phyloP scores from a whole-genome alignment of 352 stramenopile genomes.

The Phytophthora aleatoria region DNA sequence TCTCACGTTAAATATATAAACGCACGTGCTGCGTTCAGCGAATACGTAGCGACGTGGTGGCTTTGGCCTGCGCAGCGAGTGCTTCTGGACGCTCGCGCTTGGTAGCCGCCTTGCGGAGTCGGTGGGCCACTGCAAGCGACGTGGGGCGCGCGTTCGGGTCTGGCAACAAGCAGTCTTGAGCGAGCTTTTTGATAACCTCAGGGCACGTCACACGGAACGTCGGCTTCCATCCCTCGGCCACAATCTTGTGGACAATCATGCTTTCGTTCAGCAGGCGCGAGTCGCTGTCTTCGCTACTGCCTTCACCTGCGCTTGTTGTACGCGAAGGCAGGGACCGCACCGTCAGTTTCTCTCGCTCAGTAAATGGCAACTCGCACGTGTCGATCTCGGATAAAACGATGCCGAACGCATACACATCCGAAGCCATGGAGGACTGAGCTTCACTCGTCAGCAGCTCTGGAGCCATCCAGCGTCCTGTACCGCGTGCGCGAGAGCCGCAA shows the following conservation, averaged over 20 bases:
- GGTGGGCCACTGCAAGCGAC: conserved; percentile 51
- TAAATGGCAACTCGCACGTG: conserved; percentile 67
- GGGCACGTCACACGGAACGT: conserved; percentile 54
- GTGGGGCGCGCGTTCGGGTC: conserved; percentile 43
- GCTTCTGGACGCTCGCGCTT: conserved; percentile 34
- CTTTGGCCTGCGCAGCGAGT: conserved; percentile 35
- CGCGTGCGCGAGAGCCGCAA: conserved; percentile 31
- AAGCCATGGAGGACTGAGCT: conserved; percentile 70
- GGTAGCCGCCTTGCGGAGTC: conserved; percentile 48
- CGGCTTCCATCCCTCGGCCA: conserved; percentile 54
- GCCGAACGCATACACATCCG: conserved; percentile 89
- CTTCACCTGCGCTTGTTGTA: conserved; percentile 16
- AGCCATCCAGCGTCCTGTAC: conserved; percentile 82
- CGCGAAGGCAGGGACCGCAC: conserved; percentile 12
- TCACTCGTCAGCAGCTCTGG: conserved; percentile 81
- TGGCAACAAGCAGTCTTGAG: conserved; percentile 47
- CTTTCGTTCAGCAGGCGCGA: conserved; percentile 37
- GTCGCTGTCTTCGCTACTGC: conserved; percentile 27
- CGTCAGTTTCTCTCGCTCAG: conserved; percentile 33
- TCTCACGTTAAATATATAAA: conserved; percentile 19
- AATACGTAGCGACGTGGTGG: conserved; percentile 33
- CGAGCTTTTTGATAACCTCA: conserved; percentile 46
- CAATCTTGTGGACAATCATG: conserved; percentile 55
- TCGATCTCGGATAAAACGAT: conserved; percentile 84
- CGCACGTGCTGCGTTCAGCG: conserved; percentile 10